These are phyloP conservation scores for Pleurotus tuber-regium DNA, from an alignment of 768 basidiomycete species.

Conservation along the genomic window DNA sequence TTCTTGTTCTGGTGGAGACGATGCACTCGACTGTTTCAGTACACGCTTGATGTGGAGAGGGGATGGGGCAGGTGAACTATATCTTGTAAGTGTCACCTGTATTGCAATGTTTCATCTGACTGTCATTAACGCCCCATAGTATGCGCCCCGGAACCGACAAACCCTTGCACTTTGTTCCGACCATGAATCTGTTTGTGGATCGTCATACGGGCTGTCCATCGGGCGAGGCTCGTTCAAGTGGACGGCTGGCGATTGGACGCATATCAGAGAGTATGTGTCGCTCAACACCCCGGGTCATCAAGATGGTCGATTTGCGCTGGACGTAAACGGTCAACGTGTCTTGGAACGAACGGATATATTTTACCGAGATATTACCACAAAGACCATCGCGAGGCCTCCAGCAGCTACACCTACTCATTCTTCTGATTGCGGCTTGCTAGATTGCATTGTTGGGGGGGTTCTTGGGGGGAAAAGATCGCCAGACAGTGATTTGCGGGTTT, in stretches of 20 bases:
- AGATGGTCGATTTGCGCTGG: conserved; percentile 63
- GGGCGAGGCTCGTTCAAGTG: conserved; percentile 72
- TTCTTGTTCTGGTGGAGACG: conserved; percentile 71
- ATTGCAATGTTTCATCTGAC: not conserved
- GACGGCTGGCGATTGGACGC: conserved; percentile 66
- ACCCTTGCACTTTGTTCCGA: conserved; percentile 55
- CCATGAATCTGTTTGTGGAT: conserved; percentile 59
- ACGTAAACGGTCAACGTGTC: conserved; percentile 56
- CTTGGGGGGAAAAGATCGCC: no score
- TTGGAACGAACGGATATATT: conserved; percentile 57
- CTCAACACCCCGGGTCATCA: conserved; percentile 74
- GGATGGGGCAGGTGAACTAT: conserved; percentile 70
- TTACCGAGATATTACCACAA: conserved; percentile 46
- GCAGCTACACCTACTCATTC: not conserved
- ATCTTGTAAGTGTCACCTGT: conserved; percentile 48
- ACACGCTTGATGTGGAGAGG: conserved; percentile 83
- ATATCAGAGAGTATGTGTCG: conserved; percentile 60
- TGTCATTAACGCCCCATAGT: conserved; percentile 37
- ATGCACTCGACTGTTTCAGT: conserved; percentile 76
- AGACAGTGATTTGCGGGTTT: no score
- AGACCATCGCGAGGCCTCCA: conserved; percentile 4
- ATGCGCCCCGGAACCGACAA: conserved; percentile 74
- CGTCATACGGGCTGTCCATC: conserved; percentile 69
- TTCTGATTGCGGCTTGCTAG: not conserved
- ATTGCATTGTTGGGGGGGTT: not conserved